These are phyloP conservation scores for Gamarada debralockiae DNA, from an alignment of 495 filamentous ascomycete genomes.

Conservation along the genomic window DNA sequence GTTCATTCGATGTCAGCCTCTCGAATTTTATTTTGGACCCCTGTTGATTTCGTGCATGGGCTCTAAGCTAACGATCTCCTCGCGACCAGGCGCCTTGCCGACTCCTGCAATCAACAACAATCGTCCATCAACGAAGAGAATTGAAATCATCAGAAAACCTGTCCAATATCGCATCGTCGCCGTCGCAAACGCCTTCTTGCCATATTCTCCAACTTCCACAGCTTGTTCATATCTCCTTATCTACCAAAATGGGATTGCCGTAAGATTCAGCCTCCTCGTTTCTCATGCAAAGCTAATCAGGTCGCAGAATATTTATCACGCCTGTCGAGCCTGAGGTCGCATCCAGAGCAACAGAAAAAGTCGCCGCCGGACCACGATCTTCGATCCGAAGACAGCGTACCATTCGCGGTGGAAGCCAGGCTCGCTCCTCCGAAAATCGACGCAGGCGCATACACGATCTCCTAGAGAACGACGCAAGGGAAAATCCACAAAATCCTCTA, in stretches of 20 bases:
- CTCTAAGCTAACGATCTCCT: background rate
- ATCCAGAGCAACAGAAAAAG: conserved; percentile 42
- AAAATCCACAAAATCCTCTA: background rate
- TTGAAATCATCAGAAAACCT: conserved; percentile 8
- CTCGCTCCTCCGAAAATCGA: conserved; percentile 24
- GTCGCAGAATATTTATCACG: conserved; percentile 46
- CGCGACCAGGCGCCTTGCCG: background rate
- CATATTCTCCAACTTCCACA: background rate
- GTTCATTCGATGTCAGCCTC: background rate
- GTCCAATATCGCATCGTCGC: conserved; percentile 4
- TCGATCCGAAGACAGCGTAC: conserved; percentile 58
- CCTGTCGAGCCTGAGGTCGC: conserved; percentile 53
- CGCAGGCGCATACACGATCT: conserved; percentile 21
- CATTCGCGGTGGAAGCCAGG: conserved; percentile 33
- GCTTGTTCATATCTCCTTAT: conserved; percentile 1
- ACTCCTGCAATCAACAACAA: conserved; percentile 4
- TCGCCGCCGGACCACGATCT: conserved; percentile 60
- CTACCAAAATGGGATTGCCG: conserved; percentile 72
- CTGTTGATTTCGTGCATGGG: no score
- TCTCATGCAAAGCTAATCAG: conserved; percentile 28
- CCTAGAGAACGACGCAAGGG: conserved; percentile 7
- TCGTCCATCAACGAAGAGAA: conserved; percentile 14
- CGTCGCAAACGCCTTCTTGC: conserved; percentile 10
- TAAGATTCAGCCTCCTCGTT: conserved; percentile 48
- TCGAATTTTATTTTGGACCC: conserved; percentile 8